phyloP scores from a whole-genome alignment of 345 rosid species.

The Cardamine occulta region DNA sequence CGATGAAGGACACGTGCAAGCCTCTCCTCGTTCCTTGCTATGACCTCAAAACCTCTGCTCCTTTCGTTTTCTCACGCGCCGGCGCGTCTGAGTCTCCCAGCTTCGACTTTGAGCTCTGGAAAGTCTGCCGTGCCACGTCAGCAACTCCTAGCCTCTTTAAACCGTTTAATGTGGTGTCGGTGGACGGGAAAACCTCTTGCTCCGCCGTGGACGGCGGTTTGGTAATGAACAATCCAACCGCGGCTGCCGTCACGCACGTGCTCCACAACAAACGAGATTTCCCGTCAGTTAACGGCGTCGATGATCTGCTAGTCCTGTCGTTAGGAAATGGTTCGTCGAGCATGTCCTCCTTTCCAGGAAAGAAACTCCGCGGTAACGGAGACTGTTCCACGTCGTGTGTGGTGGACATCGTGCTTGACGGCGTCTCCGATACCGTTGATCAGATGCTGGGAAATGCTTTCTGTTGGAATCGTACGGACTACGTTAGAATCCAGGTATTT shows the following conservation, averaged over 20 bases:
- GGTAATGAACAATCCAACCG: constrained; percentile 98
- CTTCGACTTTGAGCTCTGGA: constrained; percentile 92
- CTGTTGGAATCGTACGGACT: constrained; percentile 88
- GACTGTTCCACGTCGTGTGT: constrained; percentile 75
- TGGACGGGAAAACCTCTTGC: constrained; percentile 82
- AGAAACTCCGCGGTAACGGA: constrained; percentile 53
- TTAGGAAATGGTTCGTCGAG: constrained; percentile 71
- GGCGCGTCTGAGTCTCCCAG: constrained; percentile 89
- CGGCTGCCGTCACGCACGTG: constrained; percentile 92
- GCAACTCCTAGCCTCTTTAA: constrained; percentile 86
- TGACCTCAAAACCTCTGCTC: constrained; percentile 88
- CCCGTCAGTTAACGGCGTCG: constrained; percentile 80
- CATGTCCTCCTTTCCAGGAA: constrained; percentile 37
- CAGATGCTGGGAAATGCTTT: constrained; percentile 97
- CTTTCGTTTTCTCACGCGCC: constrained; percentile 97
- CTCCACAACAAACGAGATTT: constrained; percentile 96
- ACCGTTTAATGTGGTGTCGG: constrained; percentile 69
- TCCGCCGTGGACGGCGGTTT: constrained; percentile 89
- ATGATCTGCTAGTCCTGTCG: constrained; percentile 84
- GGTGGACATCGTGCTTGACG: constrained; percentile 80
- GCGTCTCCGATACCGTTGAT: constrained; percentile 91
- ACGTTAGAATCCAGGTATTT: constrained; percentile 99
- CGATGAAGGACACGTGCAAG: constrained; percentile 88
- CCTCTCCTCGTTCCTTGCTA: constrained; percentile 97
- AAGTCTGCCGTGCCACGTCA: constrained; percentile 88